phyloP scores from a whole-genome alignment of 2,329 filamentous ascomycete genomes.

The Fusarium multiceps region DNA sequence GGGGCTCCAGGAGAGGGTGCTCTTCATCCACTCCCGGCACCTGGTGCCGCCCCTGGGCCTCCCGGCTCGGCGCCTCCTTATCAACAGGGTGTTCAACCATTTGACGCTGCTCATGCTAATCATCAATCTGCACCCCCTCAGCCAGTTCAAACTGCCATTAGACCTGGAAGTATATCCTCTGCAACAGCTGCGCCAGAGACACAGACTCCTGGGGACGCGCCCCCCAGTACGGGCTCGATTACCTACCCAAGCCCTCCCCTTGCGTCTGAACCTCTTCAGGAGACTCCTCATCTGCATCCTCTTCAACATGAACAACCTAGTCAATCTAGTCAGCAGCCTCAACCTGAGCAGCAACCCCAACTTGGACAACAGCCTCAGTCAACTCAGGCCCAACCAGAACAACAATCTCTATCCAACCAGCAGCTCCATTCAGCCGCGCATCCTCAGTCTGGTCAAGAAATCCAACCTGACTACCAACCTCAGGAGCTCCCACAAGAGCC shows the following conservation, averaged over 20 bases:
- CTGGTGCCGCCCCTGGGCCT: slow-evolving; percentile 8
- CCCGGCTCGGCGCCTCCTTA: slow-evolving; percentile 13
- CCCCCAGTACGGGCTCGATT: slow-evolving; percentile 4
- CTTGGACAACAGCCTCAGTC: background rate
- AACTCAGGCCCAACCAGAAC: background rate
- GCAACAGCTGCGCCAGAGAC: background rate
- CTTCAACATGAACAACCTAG: slow-evolving; percentile 29
- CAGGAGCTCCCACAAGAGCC: slow-evolving; percentile 15
- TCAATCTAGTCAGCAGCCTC: slow-evolving; percentile 9
- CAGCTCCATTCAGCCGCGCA: slow-evolving; percentile 9
- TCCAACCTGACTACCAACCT: slow-evolving; percentile 1
- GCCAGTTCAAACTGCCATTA: slow-evolving; percentile 5
- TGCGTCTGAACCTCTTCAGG: slow-evolving; percentile 24
- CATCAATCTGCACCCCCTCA: background rate
- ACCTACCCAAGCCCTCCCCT: slow-evolving; percentile 41
- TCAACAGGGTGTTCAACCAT: slow-evolving; percentile 7
- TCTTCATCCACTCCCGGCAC: slow-evolving; percentile 19
- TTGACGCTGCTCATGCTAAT: slow-evolving; percentile 1
- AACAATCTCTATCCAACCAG: slow-evolving; percentile 15
- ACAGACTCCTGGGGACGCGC: background rate
- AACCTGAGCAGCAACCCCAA: slow-evolving; percentile 18
- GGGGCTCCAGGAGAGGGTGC: slow-evolving; percentile 20
- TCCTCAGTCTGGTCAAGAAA: slow-evolving; percentile 1
- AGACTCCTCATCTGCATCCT: slow-evolving; percentile 39
- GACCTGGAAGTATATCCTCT: slow-evolving; percentile 2